A percentile compares a stretch with the other conserved stretches of the same genome.
These are phyloP conservation scores for Pichia sp. DNA, from an alignment of 1,139 yeast genomes.

Conservation along the genomic window DNA sequence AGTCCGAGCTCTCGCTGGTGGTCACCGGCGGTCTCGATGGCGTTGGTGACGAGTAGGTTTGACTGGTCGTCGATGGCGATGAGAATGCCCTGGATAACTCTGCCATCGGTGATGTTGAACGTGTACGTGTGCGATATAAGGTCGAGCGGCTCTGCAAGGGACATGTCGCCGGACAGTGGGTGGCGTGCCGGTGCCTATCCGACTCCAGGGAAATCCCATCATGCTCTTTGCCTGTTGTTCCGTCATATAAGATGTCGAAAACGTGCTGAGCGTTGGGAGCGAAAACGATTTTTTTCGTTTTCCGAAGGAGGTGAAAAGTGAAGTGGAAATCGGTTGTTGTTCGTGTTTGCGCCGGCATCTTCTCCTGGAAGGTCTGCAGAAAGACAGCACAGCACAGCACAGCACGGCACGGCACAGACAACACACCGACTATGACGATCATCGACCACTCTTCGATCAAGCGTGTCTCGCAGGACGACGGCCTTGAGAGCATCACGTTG, in stretches of 20 bases:
- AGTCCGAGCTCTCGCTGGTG: slow-evolving; percentile 34
- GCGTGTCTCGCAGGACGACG: slow-evolving; percentile 24
- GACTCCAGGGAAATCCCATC: too few relatives aligned
- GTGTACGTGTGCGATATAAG: slow-evolving; percentile 29
- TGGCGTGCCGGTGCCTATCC: background rate
- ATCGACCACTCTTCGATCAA: slow-evolving; percentile 27
- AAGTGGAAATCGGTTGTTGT: background rate
- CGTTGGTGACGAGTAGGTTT: slow-evolving; percentile 34
- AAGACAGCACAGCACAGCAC: too few relatives aligned
- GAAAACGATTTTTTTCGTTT: background rate
- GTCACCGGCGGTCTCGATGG: slow-evolving; percentile 14
- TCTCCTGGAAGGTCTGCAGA: too few relatives aligned
- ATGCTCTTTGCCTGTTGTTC: too few relatives aligned
- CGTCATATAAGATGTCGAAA: too few relatives aligned
- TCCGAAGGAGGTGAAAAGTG: background rate
- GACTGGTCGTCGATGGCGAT: slow-evolving; percentile 39
- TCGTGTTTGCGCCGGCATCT: background rate
- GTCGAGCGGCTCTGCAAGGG: slow-evolving; percentile 24
- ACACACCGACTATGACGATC: slow-evolving; percentile 8
- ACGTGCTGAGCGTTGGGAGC: background rate
- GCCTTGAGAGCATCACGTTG: slow-evolving; percentile 29
- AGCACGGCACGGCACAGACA: background rate
- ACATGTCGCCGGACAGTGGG: background rate
- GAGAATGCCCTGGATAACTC: slow-evolving; percentile 33
- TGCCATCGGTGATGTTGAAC: slow-evolving; percentile 32